phyloP scores from a whole-genome alignment of 345 rosid genomes.

The Murraya paniculata region DNA sequence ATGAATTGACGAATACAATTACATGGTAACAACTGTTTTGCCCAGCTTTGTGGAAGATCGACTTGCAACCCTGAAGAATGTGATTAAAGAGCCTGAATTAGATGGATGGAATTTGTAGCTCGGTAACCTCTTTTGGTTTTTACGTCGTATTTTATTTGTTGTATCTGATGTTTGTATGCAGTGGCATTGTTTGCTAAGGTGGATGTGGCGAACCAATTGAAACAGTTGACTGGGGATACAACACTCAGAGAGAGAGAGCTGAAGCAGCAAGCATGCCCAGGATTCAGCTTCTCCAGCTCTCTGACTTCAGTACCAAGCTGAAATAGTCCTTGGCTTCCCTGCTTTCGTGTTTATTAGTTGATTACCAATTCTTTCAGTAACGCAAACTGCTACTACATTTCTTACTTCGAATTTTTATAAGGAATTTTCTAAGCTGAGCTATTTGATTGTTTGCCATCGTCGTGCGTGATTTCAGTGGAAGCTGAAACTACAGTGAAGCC shows the following conservation, averaged over 20 bases:
- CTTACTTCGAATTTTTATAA: too few relatives aligned
- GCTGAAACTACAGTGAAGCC: too few relatives aligned
- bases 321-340: slow-evolving; percentile 19
- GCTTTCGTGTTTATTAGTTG: too few relatives aligned
- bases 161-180: background rate
- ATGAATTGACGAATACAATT: too few relatives aligned
- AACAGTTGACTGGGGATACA: slow-evolving; percentile 69
- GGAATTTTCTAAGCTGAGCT: too few relatives aligned
- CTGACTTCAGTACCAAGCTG: slow-evolving; percentile 74
- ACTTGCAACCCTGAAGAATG: slow-evolving; percentile 85
- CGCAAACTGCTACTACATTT: too few relatives aligned
- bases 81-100: slow-evolving; percentile 77
- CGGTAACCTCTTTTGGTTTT: slow-evolving; percentile 32
- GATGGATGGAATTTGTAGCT: slow-evolving; percentile 85
- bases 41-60: slow-evolving; percentile 91
- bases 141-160: background rate
- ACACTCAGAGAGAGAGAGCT: slow-evolving; percentile 64
- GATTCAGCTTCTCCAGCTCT: slow-evolving; percentile 68
- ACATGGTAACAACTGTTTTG: background rate
- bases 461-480: too few relatives aligned
- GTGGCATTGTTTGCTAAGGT: slow-evolving; percentile 4
- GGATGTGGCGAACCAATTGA: slow-evolving; percentile 2
- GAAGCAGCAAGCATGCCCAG: slow-evolving; percentile 71
- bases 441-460: too few relatives aligned
- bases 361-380: too few relatives aligned